These are phyloP conservation scores for Sporothrix pseudoabietina DNA, from an alignment of 2,329 filamentous ascomycete species.

Conservation along the genomic window DNA sequence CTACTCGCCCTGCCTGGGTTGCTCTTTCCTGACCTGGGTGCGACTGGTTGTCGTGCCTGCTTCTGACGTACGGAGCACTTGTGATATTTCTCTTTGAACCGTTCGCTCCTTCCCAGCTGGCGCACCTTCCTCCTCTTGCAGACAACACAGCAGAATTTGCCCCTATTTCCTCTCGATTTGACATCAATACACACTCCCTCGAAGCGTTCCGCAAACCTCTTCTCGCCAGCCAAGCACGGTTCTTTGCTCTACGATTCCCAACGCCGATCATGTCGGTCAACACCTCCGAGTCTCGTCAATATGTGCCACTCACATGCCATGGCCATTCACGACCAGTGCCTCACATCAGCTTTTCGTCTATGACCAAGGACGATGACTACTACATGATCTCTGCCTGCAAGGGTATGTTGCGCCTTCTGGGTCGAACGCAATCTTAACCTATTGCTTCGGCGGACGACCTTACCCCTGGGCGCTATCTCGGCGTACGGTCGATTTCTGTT, in stretches of 20 bases:
- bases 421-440: neutral
- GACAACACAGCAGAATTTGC: neutral
- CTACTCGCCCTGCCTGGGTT: neutral
- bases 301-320: conserved; percentile 90
- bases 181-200: neutral
- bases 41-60: neutral
- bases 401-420: conserved; percentile 51
- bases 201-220: neutral
- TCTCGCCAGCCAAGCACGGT: neutral
- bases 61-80: neutral
- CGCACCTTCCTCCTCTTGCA: neutral
- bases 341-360: conserved; percentile 84
- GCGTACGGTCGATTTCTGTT: too few relatives aligned
- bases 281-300: conserved; percentile 51
- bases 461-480: neutral
- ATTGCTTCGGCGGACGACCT: neutral
- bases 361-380: conserved; percentile 80
- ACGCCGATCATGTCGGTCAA: conserved; percentile 39
- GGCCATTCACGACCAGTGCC: conserved; percentile 91
- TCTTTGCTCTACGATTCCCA: neutral
- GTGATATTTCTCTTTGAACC: neutral
- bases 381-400: conserved; percentile 94
- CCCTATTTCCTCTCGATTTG: neutral
- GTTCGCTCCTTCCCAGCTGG: neutral
- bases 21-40: neutral